These are phyloP conservation scores for Pythium insidiosum DNA, from an alignment of 352 stramenopile species.

Conservation along the genomic window DNA sequence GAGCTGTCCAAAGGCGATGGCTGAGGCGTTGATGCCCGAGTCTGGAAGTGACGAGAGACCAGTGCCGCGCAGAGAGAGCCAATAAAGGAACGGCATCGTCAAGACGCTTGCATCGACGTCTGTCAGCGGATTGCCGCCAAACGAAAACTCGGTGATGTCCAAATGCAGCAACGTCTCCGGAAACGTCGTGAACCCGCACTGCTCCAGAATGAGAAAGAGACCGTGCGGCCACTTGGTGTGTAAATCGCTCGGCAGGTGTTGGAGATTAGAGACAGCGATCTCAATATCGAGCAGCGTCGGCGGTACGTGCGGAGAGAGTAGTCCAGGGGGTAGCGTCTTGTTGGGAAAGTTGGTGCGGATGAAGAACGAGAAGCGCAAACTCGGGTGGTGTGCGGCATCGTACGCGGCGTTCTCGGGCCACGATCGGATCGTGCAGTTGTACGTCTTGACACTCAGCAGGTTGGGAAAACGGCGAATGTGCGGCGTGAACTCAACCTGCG, in stretches of 20 bases:
- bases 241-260: conserved; percentile 21
- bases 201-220: conserved; percentile 7
- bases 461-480: conserved; percentile 15
- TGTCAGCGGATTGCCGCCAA: conserved; percentile 3
- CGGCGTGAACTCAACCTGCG: conserved; percentile 15
- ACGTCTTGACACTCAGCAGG: conserved; percentile 25
- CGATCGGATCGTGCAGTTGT: conserved; percentile 25
- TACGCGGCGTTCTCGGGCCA: conserved; percentile 20
- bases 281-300: conserved; percentile 24
- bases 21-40: neutral
- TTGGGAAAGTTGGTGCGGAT: conserved; percentile 26
- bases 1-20: neutral
- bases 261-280: conserved; percentile 29
- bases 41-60: neutral
- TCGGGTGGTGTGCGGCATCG: conserved; percentile 12
- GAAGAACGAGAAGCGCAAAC: conserved; percentile 20
- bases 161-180: conserved; percentile 1
- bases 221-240: conserved; percentile 17
- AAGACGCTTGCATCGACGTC: neutral
- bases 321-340: conserved; percentile 15
- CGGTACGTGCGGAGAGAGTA: conserved; percentile 29
- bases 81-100: neutral
- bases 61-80: neutral
- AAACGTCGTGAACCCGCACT: conserved; percentile 2
- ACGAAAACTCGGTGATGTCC: conserved; percentile 1